These are phyloP conservation scores for Capronia epimyces DNA, from an alignment of 2,329 filamentous ascomycete genomes.

Conservation along the genomic window DNA sequence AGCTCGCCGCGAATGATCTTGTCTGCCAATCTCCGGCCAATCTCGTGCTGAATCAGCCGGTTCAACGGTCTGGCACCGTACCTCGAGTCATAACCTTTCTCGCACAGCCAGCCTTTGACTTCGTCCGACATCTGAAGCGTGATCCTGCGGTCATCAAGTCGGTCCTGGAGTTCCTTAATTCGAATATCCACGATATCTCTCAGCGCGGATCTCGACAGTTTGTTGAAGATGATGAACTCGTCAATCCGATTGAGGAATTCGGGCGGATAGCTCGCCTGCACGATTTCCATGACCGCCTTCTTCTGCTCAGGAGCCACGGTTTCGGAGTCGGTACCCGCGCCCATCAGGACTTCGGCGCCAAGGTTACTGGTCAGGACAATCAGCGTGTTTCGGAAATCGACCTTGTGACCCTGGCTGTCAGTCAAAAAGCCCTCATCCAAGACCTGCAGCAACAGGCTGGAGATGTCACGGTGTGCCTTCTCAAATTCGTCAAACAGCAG, in stretches of 20 bases:
- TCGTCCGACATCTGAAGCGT: conserved; percentile 63
- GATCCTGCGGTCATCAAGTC: conserved; percentile 82
- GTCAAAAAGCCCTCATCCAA: conserved; percentile 95
- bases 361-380: conserved; percentile 96
- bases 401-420: conserved; percentile 89
- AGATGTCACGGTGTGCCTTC: conserved; percentile 94
- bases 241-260: conserved; percentile 97
- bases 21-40: conserved; percentile 82
- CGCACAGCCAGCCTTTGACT: conserved; percentile 80
- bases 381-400: conserved; percentile 94
- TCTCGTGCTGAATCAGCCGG: conserved; percentile 80
- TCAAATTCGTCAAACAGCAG: conserved; percentile 96
- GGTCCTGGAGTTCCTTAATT: conserved; percentile 72
- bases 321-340: conserved; percentile 56
- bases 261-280: conserved; percentile 68
- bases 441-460: conserved; percentile 83
- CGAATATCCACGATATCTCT: conserved; percentile 92
- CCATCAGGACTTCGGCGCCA: conserved; percentile 84
- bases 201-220: conserved; percentile 70
- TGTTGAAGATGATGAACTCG: conserved; percentile 93
- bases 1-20: conserved; percentile 84
- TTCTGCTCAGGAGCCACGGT: conserved; percentile 70
- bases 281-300: conserved; percentile 80
- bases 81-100: conserved; percentile 82
- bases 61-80: conserved; percentile 90